Conservation (phyloP, 202 grass and related monocot species). For the Panicum virgatum region DNA sequence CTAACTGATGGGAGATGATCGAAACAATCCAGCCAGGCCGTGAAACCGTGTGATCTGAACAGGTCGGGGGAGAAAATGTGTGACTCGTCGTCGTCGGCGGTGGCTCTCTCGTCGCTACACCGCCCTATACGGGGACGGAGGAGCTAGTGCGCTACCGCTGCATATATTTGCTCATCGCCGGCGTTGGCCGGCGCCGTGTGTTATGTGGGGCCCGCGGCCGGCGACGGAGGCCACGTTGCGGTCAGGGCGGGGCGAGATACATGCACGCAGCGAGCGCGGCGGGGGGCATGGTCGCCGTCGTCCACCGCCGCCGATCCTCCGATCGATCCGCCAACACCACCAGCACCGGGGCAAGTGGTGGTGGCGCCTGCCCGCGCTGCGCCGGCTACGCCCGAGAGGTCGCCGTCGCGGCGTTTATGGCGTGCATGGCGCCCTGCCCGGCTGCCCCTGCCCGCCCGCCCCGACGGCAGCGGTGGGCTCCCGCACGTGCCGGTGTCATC, state of each 20-base stretch:
- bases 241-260: constrained; percentile 4
- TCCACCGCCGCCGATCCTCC: not conserved
- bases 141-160: no score
- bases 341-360: not conserved
- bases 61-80: not conserved
- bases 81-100: not conserved
- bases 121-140: no score
- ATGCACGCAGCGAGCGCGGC: not conserved
- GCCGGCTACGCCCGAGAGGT: constrained; percentile 24
- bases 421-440: not conserved
- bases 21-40: no score
- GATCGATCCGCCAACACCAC: not conserved
- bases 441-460: not conserved
- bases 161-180: no score
- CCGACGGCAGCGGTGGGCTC: constrained; percentile 27
- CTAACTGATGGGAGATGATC: no score
- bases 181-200: not conserved
- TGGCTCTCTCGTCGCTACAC: no score
- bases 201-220: not conserved
- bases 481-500: constrained; percentile 35
- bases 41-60: no score
- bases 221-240: constrained; percentile 33
- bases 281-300: not conserved
- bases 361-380: not conserved
- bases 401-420: constrained; percentile 55